Percentiles rank a stretch among this genome's conserved stretches.
Evolutionary conservation across 306 rosid species (phyloP).

Genomic region (Canavalia ensiformis): DNA sequence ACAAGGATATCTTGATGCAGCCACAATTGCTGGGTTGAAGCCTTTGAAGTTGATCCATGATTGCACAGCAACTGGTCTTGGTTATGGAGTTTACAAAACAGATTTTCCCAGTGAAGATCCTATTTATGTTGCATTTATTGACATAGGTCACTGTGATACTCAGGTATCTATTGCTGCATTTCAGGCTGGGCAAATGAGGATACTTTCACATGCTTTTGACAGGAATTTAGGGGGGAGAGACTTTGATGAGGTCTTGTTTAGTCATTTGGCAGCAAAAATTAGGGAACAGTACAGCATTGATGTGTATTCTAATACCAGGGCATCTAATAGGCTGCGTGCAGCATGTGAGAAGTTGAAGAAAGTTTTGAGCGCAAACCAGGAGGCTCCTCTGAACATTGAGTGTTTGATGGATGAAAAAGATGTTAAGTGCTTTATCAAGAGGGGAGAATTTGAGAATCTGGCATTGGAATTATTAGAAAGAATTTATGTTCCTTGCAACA

Average conservation of each 20-base stretch:
- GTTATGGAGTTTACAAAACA: slow-evolving; percentile 84
- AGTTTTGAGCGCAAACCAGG: slow-evolving; percentile 89
- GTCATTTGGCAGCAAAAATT: slow-evolving; percentile 74
- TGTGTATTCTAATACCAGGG: slow-evolving; percentile 77
- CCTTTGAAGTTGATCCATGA: slow-evolving; percentile 92
- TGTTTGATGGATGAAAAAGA: slow-evolving; percentile 99
- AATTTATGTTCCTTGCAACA: slow-evolving; percentile 76
- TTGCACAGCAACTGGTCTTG: slow-evolving; percentile 91
- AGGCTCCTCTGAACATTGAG: slow-evolving; percentile 89
- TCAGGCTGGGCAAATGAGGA: slow-evolving; percentile 74
- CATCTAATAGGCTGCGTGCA: slow-evolving; percentile 67
- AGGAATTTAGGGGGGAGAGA: slow-evolving; percentile 82
- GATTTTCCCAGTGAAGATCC: slow-evolving; percentile 59
- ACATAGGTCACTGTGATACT: slow-evolving; percentile 90
- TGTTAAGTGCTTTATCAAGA: slow-evolving; percentile 83
- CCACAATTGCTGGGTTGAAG: slow-evolving; percentile 82
- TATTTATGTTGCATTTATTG: slow-evolving; percentile 72
- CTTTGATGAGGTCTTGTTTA: slow-evolving; percentile 81
- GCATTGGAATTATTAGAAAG: slow-evolving; percentile 75
- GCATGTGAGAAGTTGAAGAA: slow-evolving; percentile 96
- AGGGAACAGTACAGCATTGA: slow-evolving; percentile 71
- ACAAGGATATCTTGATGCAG: slow-evolving; percentile 78
- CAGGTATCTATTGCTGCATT: slow-evolving; percentile 80
- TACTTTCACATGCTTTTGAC: slow-evolving; percentile 78
- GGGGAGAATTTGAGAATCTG: slow-evolving; percentile 92